Evolutionary conservation across 306 rosid species (phyloP), one percentile per base, ranked within the genome.

Genomic region (Crotalaria pallida): DNA sequence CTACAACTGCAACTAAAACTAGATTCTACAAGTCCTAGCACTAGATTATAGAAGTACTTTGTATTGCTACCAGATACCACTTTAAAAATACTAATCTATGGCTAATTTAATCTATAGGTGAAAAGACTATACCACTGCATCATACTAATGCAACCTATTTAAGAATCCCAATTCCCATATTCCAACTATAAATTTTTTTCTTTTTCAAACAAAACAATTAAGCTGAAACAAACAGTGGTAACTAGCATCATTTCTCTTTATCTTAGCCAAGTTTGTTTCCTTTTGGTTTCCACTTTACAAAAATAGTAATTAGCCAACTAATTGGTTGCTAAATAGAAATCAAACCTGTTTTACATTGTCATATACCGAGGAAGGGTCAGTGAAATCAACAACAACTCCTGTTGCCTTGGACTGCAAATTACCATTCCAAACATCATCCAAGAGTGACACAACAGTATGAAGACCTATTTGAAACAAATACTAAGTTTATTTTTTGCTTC

Each of bases 321-420:
- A 23, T n/a, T 8, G 44, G 49, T 19, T 57, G 77, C 22, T 41
- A 7, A 12, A 21, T 0, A 52, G 59, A 38, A 60, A 8, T 58
- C 36, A 67, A 77, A 91, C 99, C 96, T 91, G 99, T 75, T 94
- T 94, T 51, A 88, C 99, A 59, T 94, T 95, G 61, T 95, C 99
- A 79, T 91, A 91, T 22, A 91, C 97, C 18, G 85, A 70, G 56
- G 96, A 89, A 78, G 96, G 88, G 66, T 91, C 91, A 8, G 97
- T 89, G 79, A 91, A 94, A 81, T 91, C 97, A 57, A 95, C 76
- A 10, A 94, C 97, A 34, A 88, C 96, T 75, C 86, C 96, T 2
- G 82, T 65, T 69, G 77, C 88, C 73, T 87, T 89, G 72, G 91
- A 83, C 97, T 91, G 86, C 81, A 79, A 76, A 71, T 64, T 47